A percentile compares a stretch with the other conserved stretches of the same genome.
phyloP scores from a whole-genome alignment of 2,329 filamentous ascomycete genomes.

The Trichoderma guizhouense region DNA sequence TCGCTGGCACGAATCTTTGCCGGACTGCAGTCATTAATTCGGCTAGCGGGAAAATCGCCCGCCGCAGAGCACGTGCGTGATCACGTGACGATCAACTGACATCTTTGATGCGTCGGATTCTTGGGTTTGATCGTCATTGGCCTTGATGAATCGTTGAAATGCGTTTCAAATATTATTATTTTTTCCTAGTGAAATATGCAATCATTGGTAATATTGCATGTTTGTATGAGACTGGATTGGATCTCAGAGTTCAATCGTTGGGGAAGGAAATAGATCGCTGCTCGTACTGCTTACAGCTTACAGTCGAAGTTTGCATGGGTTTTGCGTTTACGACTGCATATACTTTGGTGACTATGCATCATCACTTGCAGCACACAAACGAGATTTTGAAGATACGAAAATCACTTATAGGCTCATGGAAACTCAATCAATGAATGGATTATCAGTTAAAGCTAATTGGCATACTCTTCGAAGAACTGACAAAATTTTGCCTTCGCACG shows the following conservation, averaged over 20 bases:
- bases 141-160: not conserved
- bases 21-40: constrained; percentile 39
- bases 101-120: not conserved
- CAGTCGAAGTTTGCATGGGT: not conserved
- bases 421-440: not conserved
- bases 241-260: not conserved
- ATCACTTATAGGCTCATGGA: not conserved
- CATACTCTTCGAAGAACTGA: not conserved
- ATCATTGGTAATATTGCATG: not conserved
- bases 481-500: not conserved
- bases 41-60: constrained; percentile 41
- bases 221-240: not conserved
- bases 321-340: not conserved
- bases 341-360: not conserved
- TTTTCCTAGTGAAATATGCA: not conserved
- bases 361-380: not conserved
- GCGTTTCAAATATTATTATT: not conserved
- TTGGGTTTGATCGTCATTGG: not conserved
- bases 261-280: not conserved
- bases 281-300: not conserved
- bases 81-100: constrained; percentile 23
- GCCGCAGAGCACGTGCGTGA: constrained; percentile 28
- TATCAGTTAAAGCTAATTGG: not conserved
- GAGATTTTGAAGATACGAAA: too few species aligned
- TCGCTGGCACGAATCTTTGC: constrained; percentile 49